Conservation (phyloP, 306 rosid species). For the Vicia sativa region DNA sequence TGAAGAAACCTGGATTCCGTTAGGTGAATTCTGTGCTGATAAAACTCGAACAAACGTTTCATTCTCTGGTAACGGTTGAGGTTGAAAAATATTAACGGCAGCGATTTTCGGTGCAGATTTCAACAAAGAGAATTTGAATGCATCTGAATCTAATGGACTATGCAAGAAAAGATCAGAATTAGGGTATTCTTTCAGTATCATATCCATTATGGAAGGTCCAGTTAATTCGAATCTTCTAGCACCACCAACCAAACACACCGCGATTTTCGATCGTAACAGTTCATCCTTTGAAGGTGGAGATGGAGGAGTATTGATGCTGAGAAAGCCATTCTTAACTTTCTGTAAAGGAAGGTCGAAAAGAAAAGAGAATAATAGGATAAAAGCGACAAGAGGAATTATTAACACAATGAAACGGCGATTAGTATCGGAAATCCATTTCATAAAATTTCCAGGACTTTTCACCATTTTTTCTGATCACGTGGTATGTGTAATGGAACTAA, state of each 20-base stretch:
- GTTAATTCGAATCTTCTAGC: slow-evolving; percentile 93
- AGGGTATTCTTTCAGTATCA: slow-evolving; percentile 61
- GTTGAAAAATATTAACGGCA: slow-evolving; percentile 61
- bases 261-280: slow-evolving; percentile 67
- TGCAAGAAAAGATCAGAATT: slow-evolving; percentile 84
- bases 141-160: slow-evolving; percentile 60
- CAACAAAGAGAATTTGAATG: slow-evolving; percentile 74
- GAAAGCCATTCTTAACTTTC: neutral
- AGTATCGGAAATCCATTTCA: slow-evolving; percentile 42
- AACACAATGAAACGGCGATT: slow-evolving; percentile 59
- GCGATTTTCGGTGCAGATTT: slow-evolving; percentile 65
- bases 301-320: neutral
- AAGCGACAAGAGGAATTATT: slow-evolving; percentile 52
- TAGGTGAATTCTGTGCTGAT: slow-evolving; percentile 73
- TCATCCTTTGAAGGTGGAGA: slow-evolving; percentile 38
- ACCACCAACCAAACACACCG: slow-evolving; percentile 93
- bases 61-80: slow-evolving; percentile 59
- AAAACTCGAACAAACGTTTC: slow-evolving; percentile 69
- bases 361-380: slow-evolving; percentile 52
- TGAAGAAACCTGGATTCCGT: slow-evolving; percentile 77
- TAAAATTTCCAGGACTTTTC: slow-evolving; percentile 35
- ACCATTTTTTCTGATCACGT: slow-evolving; percentile 22
- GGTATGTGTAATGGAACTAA: neutral
- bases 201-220: slow-evolving; percentile 77
- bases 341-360: slow-evolving; percentile 35